Percentiles rank a stretch among this genome's conserved stretches.
phyloP scores from a whole-genome alignment of 2,329 filamentous ascomycete genomes.

The Penicillium sp. region DNA sequence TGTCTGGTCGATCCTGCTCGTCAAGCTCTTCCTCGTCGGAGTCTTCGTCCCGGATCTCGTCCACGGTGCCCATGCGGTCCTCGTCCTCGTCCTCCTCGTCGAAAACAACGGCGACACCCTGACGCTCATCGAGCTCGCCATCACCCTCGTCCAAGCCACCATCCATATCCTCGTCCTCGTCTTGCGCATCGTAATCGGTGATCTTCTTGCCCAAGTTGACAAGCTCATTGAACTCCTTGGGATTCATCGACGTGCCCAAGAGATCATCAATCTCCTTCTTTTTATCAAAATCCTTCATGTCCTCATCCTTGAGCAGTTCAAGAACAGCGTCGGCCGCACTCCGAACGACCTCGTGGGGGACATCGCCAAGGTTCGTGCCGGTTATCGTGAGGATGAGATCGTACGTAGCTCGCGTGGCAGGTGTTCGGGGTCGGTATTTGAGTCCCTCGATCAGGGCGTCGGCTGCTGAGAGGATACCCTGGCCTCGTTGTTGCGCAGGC shows the following conservation, averaged over 20 bases:
- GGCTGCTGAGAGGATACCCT: constrained; percentile 78
- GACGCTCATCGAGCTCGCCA: constrained; percentile 84
- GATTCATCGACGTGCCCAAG: constrained; percentile 75
- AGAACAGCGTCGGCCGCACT: constrained; percentile 92
- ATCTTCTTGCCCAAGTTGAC: constrained; percentile 98
- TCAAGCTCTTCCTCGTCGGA: constrained; percentile 78
- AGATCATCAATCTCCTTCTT: constrained; percentile 97
- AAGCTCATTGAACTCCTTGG: constrained; percentile 95
- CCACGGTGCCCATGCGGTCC: constrained; percentile 72
- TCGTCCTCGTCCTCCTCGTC: constrained; percentile 89
- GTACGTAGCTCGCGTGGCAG: constrained; percentile 88
- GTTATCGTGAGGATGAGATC: constrained; percentile 92
- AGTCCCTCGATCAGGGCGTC: constrained; percentile 90
- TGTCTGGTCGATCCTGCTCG: constrained; percentile 59
- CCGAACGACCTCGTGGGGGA: constrained; percentile 84
- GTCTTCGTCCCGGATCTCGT: constrained; percentile 83
- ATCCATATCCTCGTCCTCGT: constrained; percentile 87
- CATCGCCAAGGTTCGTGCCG: constrained; percentile 84
- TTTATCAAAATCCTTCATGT: constrained; percentile 95
- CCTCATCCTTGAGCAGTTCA: constrained; percentile 91
- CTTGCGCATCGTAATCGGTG: constrained; percentile 95
- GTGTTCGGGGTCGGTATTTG: constrained; percentile 86
- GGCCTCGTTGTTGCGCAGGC: constrained; percentile 67
- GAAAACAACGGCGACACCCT: constrained; percentile 97
- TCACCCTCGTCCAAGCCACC: constrained; percentile 68